Evolutionary conservation across 352 stramenopile genomes (phyloP).

Genomic region (Thraustotheca clavata): DNA sequence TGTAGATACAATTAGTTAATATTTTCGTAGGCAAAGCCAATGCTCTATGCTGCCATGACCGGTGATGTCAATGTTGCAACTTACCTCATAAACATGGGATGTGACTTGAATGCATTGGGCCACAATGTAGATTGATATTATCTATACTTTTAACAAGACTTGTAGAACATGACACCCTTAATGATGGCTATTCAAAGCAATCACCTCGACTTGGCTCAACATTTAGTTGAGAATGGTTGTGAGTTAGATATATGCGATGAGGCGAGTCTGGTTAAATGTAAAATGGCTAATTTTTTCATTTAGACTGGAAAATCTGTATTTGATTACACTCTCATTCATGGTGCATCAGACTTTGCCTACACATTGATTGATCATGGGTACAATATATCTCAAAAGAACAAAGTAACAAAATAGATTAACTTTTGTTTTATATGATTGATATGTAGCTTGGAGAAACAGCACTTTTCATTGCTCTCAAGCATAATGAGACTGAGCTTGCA

Average conservation of each 20-base stretch:
- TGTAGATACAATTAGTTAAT: neutral
- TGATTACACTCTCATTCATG: neutral
- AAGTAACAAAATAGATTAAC: neutral
- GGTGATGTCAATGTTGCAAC: neutral
- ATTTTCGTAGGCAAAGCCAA: neutral
- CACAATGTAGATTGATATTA: neutral
- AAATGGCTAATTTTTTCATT: neutral
- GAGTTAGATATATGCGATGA: neutral
- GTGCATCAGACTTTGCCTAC: neutral
- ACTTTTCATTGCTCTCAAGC: neutral
- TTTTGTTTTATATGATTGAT: neutral
- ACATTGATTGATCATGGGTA: neutral
- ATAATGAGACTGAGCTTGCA: neutral
- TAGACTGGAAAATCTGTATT: neutral
- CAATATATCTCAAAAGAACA: neutral
- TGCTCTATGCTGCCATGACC: slow-evolving; percentile 1
- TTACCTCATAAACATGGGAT: neutral
- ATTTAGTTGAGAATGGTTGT: neutral
- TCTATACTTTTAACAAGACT: neutral
- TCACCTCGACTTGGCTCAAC: neutral
- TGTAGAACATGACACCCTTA: neutral
- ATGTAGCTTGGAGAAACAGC: neutral
- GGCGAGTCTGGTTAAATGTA: neutral
- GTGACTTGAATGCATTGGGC: neutral
- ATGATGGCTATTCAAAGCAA: neutral